Base-by-base conservation (phyloP, 169 alveolate species). In the Plasmodium coatneyi region DNA sequence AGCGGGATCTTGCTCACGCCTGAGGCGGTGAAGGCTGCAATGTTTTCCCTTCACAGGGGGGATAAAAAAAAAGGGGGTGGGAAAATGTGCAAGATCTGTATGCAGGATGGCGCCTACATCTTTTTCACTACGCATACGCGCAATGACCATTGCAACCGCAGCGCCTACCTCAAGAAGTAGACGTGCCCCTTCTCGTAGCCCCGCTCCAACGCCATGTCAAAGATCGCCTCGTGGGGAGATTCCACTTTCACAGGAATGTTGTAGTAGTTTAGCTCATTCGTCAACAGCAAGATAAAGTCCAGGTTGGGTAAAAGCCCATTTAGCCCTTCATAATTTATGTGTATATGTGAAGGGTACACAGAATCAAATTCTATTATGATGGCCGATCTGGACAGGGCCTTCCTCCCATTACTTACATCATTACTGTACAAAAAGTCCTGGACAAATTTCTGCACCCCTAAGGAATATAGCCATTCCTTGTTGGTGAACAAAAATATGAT, bases 351-450 rank as follows among this genome's bases (percentile, higher is more conserved):
- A 70, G 95, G 92, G 41, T 76, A 81, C 28, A 91, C 76, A 36
- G 91, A 81, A 52, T 91, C 95, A 81, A 91, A 91, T 91, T 91
- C 95, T 46, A 91, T 91, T 70, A 91, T 81, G 16, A 71, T 78
- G n/a, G 95, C 76, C 39, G 89, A 74, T 71, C 95, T 91, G 22
- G 60, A 30, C 34, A 91, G 49, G 39, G 10, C n/a, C 43, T 91
- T 91, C 74, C 92, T 46, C 4, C 74, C 82, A 34, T 71, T 49
- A 1, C 19, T 66, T 22, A 66, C 76, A 22, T 66, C 54, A 80
- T 91, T 91, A 52, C 43, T 52, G 39, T 91, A 91, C 52, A 80
- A 56, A 71, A 70, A 81, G 30, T 30, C 25, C 30, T 81, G 83
- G 10, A 91, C 82, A 91, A 91, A 91, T 28, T 71, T 71, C 76